Evolutionary conservation across 345 rosid genomes (phyloP).

Genomic region (Cardiospermum halicacabum): DNA sequence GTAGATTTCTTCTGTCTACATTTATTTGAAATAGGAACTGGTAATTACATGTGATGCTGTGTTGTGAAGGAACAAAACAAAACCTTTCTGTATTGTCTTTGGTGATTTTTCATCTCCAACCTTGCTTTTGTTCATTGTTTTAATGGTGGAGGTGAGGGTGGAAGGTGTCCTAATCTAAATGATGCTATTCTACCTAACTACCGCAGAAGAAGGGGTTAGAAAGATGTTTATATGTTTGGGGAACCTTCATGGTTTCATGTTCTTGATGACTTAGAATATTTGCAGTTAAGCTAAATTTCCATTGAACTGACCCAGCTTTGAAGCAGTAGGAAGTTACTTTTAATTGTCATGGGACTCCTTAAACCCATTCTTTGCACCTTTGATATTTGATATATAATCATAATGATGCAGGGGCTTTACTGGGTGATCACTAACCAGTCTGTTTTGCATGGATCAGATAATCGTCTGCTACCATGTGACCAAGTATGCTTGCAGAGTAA

Average conservation of each 20-base stretch:
- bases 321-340: background rate
- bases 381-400: slow-evolving; percentile 12
- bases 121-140: background rate
- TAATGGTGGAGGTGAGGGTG: background rate
- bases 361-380: slow-evolving; percentile 6
- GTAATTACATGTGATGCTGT: background rate
- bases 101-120: background rate
- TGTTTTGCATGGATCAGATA: slow-evolving; percentile 36
- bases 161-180: background rate
- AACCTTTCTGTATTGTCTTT: background rate
- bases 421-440: slow-evolving; percentile 22
- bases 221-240: background rate
- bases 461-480: slow-evolving; percentile 25
- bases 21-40: background rate
- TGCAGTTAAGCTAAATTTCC: background rate
- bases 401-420: slow-evolving; percentile 21
- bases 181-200: slow-evolving; percentile 4
- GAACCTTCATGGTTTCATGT: background rate
- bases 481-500: slow-evolving; percentile 33
- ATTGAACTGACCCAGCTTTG: background rate
- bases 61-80: background rate
- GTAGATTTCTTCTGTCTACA: background rate
- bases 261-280: background rate
- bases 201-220: background rate
- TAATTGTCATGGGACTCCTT: background rate